phyloP scores from a whole-genome alignment of 176 grass and related monocot genomes.

The Musa acuminata region DNA sequence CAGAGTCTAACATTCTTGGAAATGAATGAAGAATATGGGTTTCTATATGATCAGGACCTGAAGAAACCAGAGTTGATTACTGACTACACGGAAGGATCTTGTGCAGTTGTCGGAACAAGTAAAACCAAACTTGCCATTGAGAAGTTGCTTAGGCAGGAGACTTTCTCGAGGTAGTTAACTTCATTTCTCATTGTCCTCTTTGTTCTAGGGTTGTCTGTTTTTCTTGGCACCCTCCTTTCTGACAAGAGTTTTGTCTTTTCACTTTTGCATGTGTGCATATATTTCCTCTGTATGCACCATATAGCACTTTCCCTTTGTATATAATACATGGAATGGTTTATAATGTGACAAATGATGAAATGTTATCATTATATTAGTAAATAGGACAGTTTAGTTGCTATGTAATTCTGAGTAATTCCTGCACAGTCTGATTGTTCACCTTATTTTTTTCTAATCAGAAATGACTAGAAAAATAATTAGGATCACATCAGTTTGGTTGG shows the following conservation, averaged over 20 bases:
- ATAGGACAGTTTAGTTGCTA: too few relatives aligned
- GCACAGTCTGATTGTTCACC: too few relatives aligned
- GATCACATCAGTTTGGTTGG: too few relatives aligned
- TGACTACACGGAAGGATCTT: slow-evolving; percentile 1
- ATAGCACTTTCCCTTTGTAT: too few relatives aligned
- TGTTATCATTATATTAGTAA: too few relatives aligned
- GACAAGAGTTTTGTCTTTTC: not conserved
- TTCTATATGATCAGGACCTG: slow-evolving; percentile 12
- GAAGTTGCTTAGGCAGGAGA: slow-evolving; percentile 71
- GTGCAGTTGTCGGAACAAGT: slow-evolving; percentile 35
- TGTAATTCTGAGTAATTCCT: too few relatives aligned
- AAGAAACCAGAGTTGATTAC: not conserved
- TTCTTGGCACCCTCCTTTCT: too few relatives aligned
- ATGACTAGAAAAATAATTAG: too few relatives aligned
- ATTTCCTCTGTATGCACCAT: not conserved
- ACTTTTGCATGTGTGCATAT: not conserved
- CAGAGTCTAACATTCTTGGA: not conserved
- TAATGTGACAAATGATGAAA: too few relatives aligned
- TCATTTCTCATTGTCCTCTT: not conserved
- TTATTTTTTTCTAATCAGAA: too few relatives aligned
- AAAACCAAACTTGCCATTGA: slow-evolving; percentile 65
- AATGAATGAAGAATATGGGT: not conserved
- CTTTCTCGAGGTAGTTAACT: slow-evolving; percentile 56
- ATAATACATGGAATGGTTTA: too few relatives aligned
- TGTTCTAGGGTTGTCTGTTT: too few relatives aligned